Evolutionary conservation across 2,329 filamentous ascomycete species (phyloP).

Genomic region (Monosporascus sp.): DNA sequence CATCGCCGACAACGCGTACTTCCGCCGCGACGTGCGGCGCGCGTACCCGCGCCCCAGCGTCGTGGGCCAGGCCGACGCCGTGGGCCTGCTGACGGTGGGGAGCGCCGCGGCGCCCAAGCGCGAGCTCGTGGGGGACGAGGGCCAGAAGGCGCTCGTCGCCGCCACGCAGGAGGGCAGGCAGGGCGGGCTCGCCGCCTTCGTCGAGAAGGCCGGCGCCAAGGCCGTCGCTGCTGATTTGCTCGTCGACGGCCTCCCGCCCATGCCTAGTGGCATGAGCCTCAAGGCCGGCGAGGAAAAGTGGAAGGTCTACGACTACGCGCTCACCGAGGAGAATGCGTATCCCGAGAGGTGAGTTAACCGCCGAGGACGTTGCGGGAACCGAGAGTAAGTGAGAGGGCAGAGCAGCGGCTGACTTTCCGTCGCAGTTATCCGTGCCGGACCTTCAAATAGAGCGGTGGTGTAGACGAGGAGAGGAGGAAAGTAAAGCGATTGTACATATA

Average conservation of each 20-base stretch:
- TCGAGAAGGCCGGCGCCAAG: constrained; percentile 54
- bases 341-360: constrained; percentile 52
- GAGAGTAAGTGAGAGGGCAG: too few relatives aligned
- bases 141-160: constrained; percentile 62
- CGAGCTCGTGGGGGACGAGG: constrained; percentile 72
- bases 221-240: constrained; percentile 54
- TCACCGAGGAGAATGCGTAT: constrained; percentile 66
- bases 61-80: constrained; percentile 78
- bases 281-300: constrained; percentile 43
- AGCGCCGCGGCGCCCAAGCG: constrained; percentile 76
- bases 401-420: constrained; percentile 23
- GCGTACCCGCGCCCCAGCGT: constrained; percentile 76
- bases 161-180: constrained; percentile 70
- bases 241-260: constrained; percentile 76
- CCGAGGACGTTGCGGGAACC: too few relatives aligned
- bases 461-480: constrained; percentile 1
- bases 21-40: constrained; percentile 86
- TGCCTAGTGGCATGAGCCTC: constrained; percentile 65
- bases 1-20: constrained; percentile 89
- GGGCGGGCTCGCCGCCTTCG: constrained; percentile 64
- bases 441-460: constrained; percentile 42
- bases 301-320: constrained; percentile 63
- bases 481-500: constrained; percentile 22
- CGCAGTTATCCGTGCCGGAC: constrained; percentile 58
- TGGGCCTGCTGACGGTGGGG: constrained; percentile 78